Base-by-base conservation (phyloP, 345 rosid species). In the Hevea brasiliensis region DNA sequence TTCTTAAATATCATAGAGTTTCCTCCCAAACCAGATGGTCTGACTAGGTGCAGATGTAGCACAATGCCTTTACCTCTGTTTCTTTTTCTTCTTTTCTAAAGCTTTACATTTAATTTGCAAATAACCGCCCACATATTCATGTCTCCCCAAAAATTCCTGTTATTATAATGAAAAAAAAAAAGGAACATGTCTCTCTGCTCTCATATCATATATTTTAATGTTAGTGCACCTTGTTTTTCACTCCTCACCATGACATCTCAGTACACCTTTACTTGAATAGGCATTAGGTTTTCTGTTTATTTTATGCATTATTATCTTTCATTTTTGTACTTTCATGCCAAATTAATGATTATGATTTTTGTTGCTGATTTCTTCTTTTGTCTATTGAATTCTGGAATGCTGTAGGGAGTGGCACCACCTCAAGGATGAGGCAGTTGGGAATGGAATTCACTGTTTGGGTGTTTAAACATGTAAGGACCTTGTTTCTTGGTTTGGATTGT, bases 361-460 rank as follows among this genome's bases (percentile, higher is more conserved):
- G 8, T 15, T 71, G 42, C 68, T 65, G 60, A 73, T 71, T 50
- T 62, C 61, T 80, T 68, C 17, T 67, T 51, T 50, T 10, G 68
- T 42, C 44, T 67, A 17, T 51, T 69, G 47, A 74, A 65, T 63
- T 75, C 26, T 81, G 68, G 40, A 76, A 80, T 74, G 53, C 67
- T 70, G 72, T 75, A 92, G 98, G 98, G 67, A 85, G 23, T 76
- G 89, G 89, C 76, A 92, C 97, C 67, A 94, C 97, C 61, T 84
- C 88, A 74, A 89, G 97, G 88, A 79, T 94, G 84, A 92, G 89
- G 88, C 98, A 90, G 79, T 78, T 92, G 84, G 97, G 98, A 71
- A 94, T 94, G 98, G 98, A 94, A 81, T 94, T 94, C 83, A 89
- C 97, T 44, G 97, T 94, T 62, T 94, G 97, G 98, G 98, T 90